Conservation (phyloP, 345 rosid species). For the Carallia pectinifolia region DNA sequence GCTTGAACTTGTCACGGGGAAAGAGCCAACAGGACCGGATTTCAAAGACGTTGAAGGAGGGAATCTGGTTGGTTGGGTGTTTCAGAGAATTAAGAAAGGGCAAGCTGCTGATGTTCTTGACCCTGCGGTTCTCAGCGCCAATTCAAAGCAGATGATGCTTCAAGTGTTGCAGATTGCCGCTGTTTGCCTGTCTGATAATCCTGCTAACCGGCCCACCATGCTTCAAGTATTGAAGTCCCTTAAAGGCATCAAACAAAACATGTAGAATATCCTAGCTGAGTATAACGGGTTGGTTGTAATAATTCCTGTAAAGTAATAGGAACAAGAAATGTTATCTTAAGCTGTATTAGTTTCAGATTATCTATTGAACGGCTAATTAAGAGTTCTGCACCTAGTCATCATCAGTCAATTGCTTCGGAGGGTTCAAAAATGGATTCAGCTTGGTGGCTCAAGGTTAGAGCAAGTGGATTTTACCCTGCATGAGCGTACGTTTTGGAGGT, state of each 20-base stretch:
- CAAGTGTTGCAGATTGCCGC: constrained; percentile 62
- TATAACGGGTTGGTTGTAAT: constrained; percentile 7
- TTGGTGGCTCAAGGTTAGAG: too few relatives aligned
- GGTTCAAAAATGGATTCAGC: too few relatives aligned
- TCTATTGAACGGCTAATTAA: too few relatives aligned
- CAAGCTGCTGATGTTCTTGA: constrained; percentile 68
- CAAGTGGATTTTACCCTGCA: too few relatives aligned
- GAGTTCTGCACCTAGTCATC: too few relatives aligned
- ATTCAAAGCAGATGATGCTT: constrained; percentile 58
- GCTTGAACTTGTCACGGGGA: constrained; percentile 80
- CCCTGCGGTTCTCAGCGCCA: constrained; percentile 39
- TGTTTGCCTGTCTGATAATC: constrained; percentile 64
- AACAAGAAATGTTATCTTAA: background rate
- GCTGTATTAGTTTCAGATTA: too few relatives aligned
- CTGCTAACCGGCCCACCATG: constrained; percentile 77
- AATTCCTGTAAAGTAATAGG: constrained; percentile 18
- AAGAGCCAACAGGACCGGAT: constrained; percentile 93
- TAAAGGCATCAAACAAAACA: constrained; percentile 41
- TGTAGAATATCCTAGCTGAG: constrained; percentile 7
- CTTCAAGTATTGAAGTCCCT: constrained; percentile 53
- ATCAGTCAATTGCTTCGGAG: too few relatives aligned
- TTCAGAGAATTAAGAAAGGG: constrained; percentile 65
- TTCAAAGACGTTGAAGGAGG: constrained; percentile 93
- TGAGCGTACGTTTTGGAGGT: too few relatives aligned
- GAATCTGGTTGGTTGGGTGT: constrained; percentile 85